phyloP scores from a whole-genome alignment of 2,329 filamentous ascomycete genomes.

The Verticillium isaacii region DNA sequence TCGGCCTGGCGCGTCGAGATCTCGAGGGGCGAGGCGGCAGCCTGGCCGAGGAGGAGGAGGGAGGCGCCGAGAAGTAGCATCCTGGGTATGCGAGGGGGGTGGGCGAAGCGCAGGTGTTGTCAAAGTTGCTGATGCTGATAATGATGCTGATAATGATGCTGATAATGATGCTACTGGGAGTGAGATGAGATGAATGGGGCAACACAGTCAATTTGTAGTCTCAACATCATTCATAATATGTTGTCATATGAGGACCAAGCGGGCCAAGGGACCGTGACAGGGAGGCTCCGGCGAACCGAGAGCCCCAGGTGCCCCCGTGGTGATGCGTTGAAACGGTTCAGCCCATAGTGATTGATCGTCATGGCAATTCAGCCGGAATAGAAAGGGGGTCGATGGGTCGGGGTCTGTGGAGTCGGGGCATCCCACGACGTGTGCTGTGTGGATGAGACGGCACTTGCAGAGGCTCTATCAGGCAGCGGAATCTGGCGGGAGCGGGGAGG shows the following conservation, averaged over 20 bases:
- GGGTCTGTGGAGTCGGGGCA: not conserved
- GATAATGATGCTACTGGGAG: not conserved
- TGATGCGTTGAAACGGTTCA: not conserved
- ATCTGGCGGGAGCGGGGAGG: not conserved
- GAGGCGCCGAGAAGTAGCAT: slow-evolving; percentile 6
- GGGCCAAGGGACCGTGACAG: not conserved
- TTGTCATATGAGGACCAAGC: not conserved
- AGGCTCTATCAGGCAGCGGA: not conserved
- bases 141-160: not conserved
- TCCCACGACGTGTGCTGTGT: not conserved
- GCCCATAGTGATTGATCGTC: not conserved
- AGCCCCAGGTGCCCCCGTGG: not conserved
- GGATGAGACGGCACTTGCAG: not conserved
- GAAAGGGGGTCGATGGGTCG: not conserved
- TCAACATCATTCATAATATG: not conserved
- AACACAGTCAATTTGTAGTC: not conserved
- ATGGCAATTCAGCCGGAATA: not conserved
- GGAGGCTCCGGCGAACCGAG: not conserved
- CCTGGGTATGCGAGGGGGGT: not conserved
- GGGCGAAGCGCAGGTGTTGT: not conserved
- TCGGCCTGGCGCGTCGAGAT: not conserved
- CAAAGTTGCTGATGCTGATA: not conserved
- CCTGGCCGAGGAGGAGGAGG: slow-evolving; percentile 5
- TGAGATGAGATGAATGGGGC: not conserved
- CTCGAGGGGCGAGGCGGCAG: not conserved